These are phyloP conservation scores for Rhytidhysteron rufulum DNA, from an alignment of 2,329 filamentous ascomycete genomes.

Conservation along the genomic window DNA sequence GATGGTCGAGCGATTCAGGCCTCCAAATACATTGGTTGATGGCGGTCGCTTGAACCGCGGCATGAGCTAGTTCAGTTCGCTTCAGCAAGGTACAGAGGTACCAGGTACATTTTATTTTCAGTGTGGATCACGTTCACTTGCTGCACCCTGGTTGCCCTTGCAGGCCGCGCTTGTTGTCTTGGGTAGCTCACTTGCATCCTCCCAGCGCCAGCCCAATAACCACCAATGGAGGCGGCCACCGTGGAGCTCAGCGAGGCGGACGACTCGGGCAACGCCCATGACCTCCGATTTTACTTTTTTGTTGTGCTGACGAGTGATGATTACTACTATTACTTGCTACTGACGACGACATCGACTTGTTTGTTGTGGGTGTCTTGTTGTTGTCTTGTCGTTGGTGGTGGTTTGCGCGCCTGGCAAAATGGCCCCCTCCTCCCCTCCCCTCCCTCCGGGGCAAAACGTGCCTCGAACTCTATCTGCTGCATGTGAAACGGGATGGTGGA, in stretches of 20 bases:
- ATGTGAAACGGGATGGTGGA: constrained; percentile 30
- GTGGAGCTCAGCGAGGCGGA: constrained; percentile 10
- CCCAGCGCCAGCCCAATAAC: no score
- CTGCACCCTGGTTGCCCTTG: constrained; percentile 26
- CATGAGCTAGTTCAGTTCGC: constrained; percentile 32
- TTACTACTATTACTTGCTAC: constrained; percentile 10
- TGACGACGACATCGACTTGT: no score
- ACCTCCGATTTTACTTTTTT: no score
- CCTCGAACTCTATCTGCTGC: constrained; percentile 6
- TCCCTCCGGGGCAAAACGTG: constrained; percentile 3
- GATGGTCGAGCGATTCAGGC: neutral
- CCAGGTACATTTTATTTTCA: constrained; percentile 12
- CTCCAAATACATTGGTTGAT: no score
- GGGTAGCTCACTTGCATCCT: constrained; percentile 22
- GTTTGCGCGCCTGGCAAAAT: constrained; percentile 9
- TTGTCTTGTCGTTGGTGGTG: constrained; percentile 7
- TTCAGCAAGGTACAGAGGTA: constrained; percentile 39
- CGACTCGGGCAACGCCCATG: no score
- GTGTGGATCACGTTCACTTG: constrained; percentile 29
- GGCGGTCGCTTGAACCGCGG: constrained; percentile 4
- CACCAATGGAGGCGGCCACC: constrained; percentile 12
- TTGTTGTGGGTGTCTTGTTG: no score
- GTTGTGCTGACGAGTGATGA: no score
- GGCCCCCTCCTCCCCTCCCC: constrained; percentile 1
- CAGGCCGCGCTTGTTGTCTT: constrained; percentile 26